Conservation (phyloP, 345 rosid species). For the Eucalyptus erythrocorys region DNA sequence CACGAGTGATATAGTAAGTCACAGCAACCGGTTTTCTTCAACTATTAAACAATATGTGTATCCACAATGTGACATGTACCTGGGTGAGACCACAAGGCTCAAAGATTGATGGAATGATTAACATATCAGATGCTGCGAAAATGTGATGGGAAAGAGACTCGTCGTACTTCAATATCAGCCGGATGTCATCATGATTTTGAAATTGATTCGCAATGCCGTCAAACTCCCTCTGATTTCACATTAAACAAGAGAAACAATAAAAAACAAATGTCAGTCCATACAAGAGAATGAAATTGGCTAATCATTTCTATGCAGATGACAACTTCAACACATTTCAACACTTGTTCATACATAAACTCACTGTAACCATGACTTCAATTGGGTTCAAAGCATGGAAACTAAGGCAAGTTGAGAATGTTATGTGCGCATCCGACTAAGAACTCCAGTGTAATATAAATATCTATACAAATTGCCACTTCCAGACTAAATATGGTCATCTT, state of each 20-base stretch:
- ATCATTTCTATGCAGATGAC: neutral
- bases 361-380: neutral
- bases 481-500: neutral
- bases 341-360: neutral
- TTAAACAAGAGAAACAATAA: neutral
- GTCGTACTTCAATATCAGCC: conserved; percentile 75
- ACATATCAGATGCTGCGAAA: conserved; percentile 83
- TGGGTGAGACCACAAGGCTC: conserved; percentile 99
- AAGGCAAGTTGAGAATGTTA: neutral
- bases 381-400: neutral
- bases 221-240: conserved; percentile 57
- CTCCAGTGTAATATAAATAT: neutral
- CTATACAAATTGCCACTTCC: neutral
- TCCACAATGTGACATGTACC: conserved; percentile 23
- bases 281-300: neutral
- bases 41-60: neutral
- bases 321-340: neutral
- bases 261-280: neutral
- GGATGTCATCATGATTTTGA: conserved; percentile 49
- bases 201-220: conserved; percentile 77
- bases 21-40: neutral
- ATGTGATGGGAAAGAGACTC: conserved; percentile 82
- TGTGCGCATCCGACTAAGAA: neutral
- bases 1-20: neutral
- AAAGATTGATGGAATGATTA: conserved; percentile 90